Conservation (phyloP, 73 alveolate species). For the Stentor roeselii region DNA sequence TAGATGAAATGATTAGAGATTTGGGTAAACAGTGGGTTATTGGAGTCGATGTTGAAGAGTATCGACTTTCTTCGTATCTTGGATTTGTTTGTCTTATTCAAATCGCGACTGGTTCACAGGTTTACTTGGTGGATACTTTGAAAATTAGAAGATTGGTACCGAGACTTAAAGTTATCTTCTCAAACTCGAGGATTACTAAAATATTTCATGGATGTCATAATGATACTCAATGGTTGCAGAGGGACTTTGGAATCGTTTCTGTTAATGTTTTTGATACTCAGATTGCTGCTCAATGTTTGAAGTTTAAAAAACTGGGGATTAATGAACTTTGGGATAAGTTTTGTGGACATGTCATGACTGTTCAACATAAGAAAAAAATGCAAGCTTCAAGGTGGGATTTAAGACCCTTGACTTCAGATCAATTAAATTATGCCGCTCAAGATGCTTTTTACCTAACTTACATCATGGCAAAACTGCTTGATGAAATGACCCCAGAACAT, state of each 20-base stretch:
- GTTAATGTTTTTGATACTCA: constrained; percentile 57
- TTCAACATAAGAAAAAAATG: constrained; percentile 46
- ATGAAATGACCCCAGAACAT: constrained; percentile 42
- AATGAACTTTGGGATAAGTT: constrained; percentile 50
- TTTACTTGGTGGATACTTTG: constrained; percentile 48
- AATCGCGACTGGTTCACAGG: constrained; percentile 35
- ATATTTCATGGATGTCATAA: constrained; percentile 60
- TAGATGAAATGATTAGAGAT: too few species aligned
- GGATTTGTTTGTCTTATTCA: constrained; percentile 62
- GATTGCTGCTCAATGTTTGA: neutral
- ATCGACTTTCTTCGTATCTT: constrained; percentile 39
- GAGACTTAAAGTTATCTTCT: constrained; percentile 35
- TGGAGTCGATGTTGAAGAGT: constrained; percentile 58
- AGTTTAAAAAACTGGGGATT: constrained; percentile 32
- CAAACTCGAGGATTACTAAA: constrained; percentile 55
- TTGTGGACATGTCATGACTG: constrained; percentile 45
- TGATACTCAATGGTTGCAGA: constrained; percentile 63
- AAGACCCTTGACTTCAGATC: constrained; percentile 69
- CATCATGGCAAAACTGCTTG: constrained; percentile 49
- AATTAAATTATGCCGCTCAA: constrained; percentile 75
- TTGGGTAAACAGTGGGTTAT: too few species aligned
- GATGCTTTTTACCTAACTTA: constrained; percentile 73
- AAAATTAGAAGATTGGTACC: constrained; percentile 37
- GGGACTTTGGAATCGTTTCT: constrained; percentile 42
- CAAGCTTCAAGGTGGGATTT: constrained; percentile 73